Evolutionary conservation across 768 basidiomycete species (phyloP), one percentile per base, ranked within the genome.

Genomic region (Boletus rex-veris): DNA sequence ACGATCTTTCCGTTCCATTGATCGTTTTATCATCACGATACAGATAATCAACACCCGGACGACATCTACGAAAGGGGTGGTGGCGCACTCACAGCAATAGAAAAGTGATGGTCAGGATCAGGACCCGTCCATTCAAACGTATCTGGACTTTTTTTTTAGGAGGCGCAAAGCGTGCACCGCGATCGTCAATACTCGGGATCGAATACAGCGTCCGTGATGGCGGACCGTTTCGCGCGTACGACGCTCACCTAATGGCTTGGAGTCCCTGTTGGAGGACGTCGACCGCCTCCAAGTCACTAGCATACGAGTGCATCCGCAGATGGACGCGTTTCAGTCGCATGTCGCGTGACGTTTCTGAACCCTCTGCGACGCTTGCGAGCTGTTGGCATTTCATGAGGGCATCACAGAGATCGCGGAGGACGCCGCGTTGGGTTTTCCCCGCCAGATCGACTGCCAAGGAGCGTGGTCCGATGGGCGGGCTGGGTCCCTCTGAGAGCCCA

Each of bases 21-120:
- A 16, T 21, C 39, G 7, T 16, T 4, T 49, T 1, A 11, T 38
- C 7, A 50, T 38, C 39, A 28, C 3, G 18, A 7, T 7, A 7
- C 15, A 28, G n/a, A 37, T n/a, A 12, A 38, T 41, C 41, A 61
- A 52, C 40, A 15, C 14, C n/a, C 15, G 21, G 5, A 38, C 19
- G 26, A 45, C 10, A 33, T 26, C 36, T 15, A 9, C 40, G 18
- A 38, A n/a, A 38, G 41, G 24, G 21, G 43, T 8, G 7, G 28
- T 9, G 31, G 31, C 28, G 30, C 28, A 73, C 79, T 58, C 60
- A 84, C 84, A 30, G 82, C 81, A n/a, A 72, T 80, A 1, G 82
- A 82, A 59, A 83, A 81, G 58, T 84, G 80, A 53, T 85, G 82
- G 12, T 76, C 77, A 24, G 82, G 82, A 59, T 83, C 82, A 5